Evolutionary conservation across 805 yeast species (phyloP), one percentile per base, ranked within the genome.

Genomic region (Metschnikowia santaceciliae): DNA sequence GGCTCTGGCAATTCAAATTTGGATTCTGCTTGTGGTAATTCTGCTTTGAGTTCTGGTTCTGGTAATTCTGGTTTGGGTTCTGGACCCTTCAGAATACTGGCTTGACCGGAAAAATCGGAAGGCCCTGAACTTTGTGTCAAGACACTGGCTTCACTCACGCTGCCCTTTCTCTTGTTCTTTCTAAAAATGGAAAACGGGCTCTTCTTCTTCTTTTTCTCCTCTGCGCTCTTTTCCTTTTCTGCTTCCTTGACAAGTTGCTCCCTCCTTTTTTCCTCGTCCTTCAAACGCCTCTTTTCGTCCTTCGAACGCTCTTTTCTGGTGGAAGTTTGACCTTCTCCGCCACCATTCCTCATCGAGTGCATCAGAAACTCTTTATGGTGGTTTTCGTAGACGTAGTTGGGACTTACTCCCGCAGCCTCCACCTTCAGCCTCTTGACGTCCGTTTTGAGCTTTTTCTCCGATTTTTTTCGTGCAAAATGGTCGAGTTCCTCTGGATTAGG

Each of bases 361-460:
- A 52, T 40, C 32, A 42, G 20, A 43, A 58, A 58, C 34, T 53
- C 57, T 10, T 52, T 51, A 46, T 58, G 59, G 32, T 58, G 61
- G 33, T 58, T 58, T 23, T 51, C 54, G 47, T 58, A 58, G 11
- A 48, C 43, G 42, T 58, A 58, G 30, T 55, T 53, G 8, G 39
- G 46, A 45, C 44, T 53, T 19, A 58, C 54, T 8, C 60, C 59
- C 8, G 54, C 53, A 3, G 56, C 54, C 26, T 56, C 57, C 23
- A 40, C 30, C 17, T 54, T 49, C 35, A 48, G 53, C 13, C 49
- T 20, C 35, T 50, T 51, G 38, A 45, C 52, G 30, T 54, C 58
- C 3, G 34, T 42, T 42, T 50, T 54, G 48, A 49, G 32, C 38
- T 54, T 54, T 36, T 54, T 49, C 35, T 53, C 57, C 11, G 59